phyloP scores from a whole-genome alignment of 108 stramenopile genomes.

The Conticribra guillardii region DNA sequence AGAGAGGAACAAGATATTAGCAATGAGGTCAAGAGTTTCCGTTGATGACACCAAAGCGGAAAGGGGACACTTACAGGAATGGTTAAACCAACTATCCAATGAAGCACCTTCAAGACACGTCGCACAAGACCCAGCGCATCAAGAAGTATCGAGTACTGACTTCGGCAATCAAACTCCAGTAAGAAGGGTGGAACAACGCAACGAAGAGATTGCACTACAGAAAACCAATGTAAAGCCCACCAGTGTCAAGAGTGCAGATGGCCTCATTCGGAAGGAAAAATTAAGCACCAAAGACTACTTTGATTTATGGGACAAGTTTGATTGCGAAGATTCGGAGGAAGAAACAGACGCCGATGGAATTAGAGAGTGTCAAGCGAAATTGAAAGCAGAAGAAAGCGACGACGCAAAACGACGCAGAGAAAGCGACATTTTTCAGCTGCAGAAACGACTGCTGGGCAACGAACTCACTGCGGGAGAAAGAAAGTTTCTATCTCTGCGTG shows the following conservation, averaged over 20 bases:
- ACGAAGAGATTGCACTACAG: too few species aligned
- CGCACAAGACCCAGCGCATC: too few species aligned
- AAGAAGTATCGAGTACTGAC: too few species aligned
- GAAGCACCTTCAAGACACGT: too few species aligned
- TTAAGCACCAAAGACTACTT: conserved; percentile 54
- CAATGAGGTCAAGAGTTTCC: conserved; percentile 24
- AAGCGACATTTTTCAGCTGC: conserved; percentile 22
- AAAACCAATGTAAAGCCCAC: neutral
- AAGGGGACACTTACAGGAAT: conserved; percentile 17
- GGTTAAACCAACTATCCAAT: conserved; percentile 13
- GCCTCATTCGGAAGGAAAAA: conserved; percentile 28
- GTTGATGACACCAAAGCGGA: conserved; percentile 31
- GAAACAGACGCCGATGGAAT: conserved; percentile 18
- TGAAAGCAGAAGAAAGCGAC: conserved; percentile 6
- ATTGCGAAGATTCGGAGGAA: conserved; percentile 31
- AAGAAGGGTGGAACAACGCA: too few species aligned
- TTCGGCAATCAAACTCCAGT: too few species aligned
- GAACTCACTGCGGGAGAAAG: conserved; percentile 27
- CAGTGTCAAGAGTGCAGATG: conserved; percentile 3
- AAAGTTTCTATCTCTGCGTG: conserved; percentile 42
- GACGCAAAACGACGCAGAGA: conserved; percentile 2
- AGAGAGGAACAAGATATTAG: conserved; percentile 30
- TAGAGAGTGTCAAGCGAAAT: neutral
- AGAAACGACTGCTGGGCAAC: conserved; percentile 25
- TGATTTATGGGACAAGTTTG: conserved; percentile 60